Evolutionary conservation across 208 protist species (phyloP), one percentile per base, ranked within the genome.

Genomic region (Trypanosoma boissoni): DNA sequence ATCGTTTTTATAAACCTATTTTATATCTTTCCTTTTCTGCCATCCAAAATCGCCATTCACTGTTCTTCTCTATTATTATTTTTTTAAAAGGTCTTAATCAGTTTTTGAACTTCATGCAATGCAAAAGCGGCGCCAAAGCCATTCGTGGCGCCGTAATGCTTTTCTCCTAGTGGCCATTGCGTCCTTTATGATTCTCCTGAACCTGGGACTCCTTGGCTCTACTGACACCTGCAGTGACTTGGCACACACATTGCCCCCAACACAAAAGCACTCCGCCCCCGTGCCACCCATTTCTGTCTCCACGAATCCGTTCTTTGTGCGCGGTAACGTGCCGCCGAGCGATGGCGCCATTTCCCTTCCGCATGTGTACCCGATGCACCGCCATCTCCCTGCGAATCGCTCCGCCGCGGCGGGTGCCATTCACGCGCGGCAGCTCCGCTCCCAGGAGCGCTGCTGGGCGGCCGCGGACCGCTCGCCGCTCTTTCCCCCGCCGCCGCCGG

Each of bases 401-500:
- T 41, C 55, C 26, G 23, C 18, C 24, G 27, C 48, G 9, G 41
- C 42, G 8, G 43, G 0, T 16, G 39, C 55, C 7, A 48, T 60
- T 41, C 26, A 51, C 10, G 42, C 48, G 28, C 48, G 37, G 26
- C 39, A 60, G 14, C 4, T 60, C 8, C 24, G 9, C 9, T 24
- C 29, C 41, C 55, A 60, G 50, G 55, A 12, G 31, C 1, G 32
- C 14, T 60, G 55, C 43, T 60, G 55, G 55, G 27, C 8, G 41
- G 50, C 2, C 0, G 39, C 55, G 6, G 27, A 9, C 27, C 21
- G 27, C 12, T 51, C 42, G 6, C 55, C 55, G 1, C 10, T 60
- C 4, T 60, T 60, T 23, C 42, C 55, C 28, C 18, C 55, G 41
- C 55, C 55, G 4, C n/a, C 55, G n/a, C 34, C 9, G 9, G 1